Evolutionary conservation across 306 rosid genomes (phyloP).

Genomic region (Datisca glomerata): DNA sequence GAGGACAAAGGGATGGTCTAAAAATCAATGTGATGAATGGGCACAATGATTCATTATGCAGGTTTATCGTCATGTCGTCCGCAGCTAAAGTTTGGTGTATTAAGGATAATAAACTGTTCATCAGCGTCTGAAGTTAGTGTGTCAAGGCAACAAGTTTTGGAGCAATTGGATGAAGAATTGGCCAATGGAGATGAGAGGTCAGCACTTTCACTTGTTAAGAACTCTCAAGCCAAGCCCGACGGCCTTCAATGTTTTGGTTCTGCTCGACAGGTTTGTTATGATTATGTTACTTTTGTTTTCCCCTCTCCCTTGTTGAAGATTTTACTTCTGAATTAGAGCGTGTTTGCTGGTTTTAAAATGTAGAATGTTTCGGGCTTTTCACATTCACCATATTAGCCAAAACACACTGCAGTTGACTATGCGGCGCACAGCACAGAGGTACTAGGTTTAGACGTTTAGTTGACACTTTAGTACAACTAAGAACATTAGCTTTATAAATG

Average conservation of each 20-base stretch:
- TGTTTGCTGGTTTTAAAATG: too few species aligned
- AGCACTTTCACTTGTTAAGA: slow-evolving; percentile 57
- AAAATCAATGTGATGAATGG: slow-evolving; percentile 27
- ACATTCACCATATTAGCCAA: too few species aligned
- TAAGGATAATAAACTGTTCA: slow-evolving; percentile 25
- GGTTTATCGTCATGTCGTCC: slow-evolving; percentile 19
- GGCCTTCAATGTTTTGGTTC: slow-evolving; percentile 78
- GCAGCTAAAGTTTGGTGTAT: slow-evolving; percentile 11
- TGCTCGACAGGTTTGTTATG: slow-evolving; percentile 66
- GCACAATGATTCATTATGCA: slow-evolving; percentile 22
- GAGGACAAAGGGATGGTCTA: too few species aligned
- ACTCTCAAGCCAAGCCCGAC: slow-evolving; percentile 51
- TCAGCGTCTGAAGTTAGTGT: slow-evolving; percentile 30
- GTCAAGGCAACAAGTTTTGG: slow-evolving; percentile 38
- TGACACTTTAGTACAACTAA: too few species aligned
- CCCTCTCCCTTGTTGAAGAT: not conserved
- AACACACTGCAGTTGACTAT: too few species aligned
- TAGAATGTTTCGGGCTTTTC: too few species aligned
- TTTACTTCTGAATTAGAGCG: not conserved
- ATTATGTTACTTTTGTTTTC: too few species aligned
- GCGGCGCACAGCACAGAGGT: too few species aligned
- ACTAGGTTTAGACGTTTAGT: too few species aligned
- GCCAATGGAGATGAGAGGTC: slow-evolving; percentile 57
- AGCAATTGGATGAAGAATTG: slow-evolving; percentile 54
- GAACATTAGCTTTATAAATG: too few species aligned